phyloP scores from a whole-genome alignment of 371 early-diverging fungal genomes.

The Syncephalastrum contaminatum region DNA sequence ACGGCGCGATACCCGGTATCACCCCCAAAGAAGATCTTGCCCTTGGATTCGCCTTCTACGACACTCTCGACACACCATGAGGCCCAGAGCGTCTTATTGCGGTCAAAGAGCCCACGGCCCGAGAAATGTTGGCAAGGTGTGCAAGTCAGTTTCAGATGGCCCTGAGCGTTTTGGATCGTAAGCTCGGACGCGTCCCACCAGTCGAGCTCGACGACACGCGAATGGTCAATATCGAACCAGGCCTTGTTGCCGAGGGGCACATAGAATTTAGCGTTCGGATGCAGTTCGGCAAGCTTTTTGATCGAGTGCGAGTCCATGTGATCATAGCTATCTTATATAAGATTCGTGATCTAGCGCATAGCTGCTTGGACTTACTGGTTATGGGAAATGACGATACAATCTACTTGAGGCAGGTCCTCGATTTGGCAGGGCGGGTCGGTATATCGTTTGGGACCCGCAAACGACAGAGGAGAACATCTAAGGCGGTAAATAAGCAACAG shows the following conservation, averaged over 20 bases:
- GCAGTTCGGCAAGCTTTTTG: slow-evolving; percentile 36
- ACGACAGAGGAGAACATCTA: slow-evolving; percentile 66
- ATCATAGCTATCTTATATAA: slow-evolving; percentile 51
- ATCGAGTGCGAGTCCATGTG: slow-evolving; percentile 70
- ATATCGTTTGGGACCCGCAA: slow-evolving; percentile 63
- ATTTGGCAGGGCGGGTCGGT: slow-evolving; percentile 68
- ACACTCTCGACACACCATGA: slow-evolving; percentile 61
- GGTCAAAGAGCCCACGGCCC: slow-evolving; percentile 62
- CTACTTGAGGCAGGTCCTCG: slow-evolving; percentile 63
- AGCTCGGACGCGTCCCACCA: slow-evolving; percentile 75
- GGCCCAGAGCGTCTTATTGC: slow-evolving; percentile 74
- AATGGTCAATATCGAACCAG: slow-evolving; percentile 57
- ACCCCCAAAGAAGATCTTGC: slow-evolving; percentile 69
- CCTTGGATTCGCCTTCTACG: slow-evolving; percentile 23
- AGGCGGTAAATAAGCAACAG: neutral
- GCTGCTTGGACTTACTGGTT: slow-evolving; percentile 66
- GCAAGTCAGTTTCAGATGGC: slow-evolving; percentile 50
- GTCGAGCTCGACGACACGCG: slow-evolving; percentile 63
- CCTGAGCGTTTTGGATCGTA: slow-evolving; percentile 17
- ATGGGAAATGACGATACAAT: slow-evolving; percentile 72
- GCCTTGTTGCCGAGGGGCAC: slow-evolving; percentile 75
- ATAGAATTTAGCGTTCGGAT: slow-evolving; percentile 54
- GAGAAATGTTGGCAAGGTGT: slow-evolving; percentile 82
- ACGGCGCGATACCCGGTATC: slow-evolving; percentile 76
- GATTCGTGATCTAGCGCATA: too few relatives aligned